These are phyloP conservation scores for Metschnikowia similis DNA, from an alignment of 805 yeast genomes.

Conservation along the genomic window DNA sequence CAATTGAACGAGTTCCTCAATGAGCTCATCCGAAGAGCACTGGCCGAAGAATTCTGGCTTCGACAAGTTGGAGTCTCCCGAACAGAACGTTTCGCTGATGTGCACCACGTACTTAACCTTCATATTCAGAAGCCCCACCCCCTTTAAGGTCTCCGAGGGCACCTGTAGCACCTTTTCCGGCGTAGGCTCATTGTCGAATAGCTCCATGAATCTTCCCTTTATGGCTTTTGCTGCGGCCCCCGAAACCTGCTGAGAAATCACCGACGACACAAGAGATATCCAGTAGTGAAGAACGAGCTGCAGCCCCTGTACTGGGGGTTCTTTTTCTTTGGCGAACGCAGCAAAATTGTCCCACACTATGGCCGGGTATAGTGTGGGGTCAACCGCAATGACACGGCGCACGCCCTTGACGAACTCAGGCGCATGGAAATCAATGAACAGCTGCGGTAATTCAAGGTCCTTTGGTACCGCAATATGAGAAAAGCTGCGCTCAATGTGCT, in stretches of 20 bases:
- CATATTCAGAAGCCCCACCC: slow-evolving; percentile 63
- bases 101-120: slow-evolving; percentile 62
- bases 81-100: slow-evolving; percentile 49
- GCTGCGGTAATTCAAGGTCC: slow-evolving; percentile 23
- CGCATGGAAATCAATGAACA: slow-evolving; percentile 27
- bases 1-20: slow-evolving; percentile 45
- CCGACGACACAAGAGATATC: slow-evolving; percentile 35
- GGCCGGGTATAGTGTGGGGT: slow-evolving; percentile 33
- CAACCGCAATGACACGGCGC: slow-evolving; percentile 25
- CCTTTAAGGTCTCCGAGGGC: slow-evolving; percentile 47
- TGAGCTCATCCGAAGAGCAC: slow-evolving; percentile 42
- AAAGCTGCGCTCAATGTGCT: slow-evolving; percentile 13
- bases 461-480: slow-evolving; percentile 10
- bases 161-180: slow-evolving; percentile 44
- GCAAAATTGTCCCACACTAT: slow-evolving; percentile 28
- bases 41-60: slow-evolving; percentile 33
- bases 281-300: slow-evolving; percentile 30
- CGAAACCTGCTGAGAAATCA: slow-evolving; percentile 71
- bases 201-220: slow-evolving; percentile 38
- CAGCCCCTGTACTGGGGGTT: not conserved
- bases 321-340: slow-evolving; percentile 14
- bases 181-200: slow-evolving; percentile 42
- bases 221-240: slow-evolving; percentile 79
- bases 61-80: slow-evolving; percentile 30
- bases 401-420: slow-evolving; percentile 33